Evolutionary conservation across 2,329 filamentous ascomycete species (phyloP).

Genomic region (Cryoendolithus antarcticus): DNA sequence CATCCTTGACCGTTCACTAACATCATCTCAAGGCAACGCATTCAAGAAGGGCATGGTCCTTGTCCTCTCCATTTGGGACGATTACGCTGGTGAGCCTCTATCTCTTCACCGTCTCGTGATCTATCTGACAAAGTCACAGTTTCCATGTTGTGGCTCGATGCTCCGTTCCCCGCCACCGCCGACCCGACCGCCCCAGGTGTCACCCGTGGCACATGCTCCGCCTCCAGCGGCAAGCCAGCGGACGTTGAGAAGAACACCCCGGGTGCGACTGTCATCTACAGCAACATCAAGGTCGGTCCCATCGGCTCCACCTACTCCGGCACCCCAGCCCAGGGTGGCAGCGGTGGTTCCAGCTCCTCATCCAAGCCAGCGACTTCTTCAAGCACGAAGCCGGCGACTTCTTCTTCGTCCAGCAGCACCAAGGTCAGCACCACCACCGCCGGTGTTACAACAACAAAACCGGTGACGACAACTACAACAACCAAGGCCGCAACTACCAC

Average conservation of each 20-base stretch:
- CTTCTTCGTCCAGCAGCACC: background rate
- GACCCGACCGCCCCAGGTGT: constrained; percentile 22
- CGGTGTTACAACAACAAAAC: background rate
- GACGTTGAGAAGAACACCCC: constrained; percentile 37
- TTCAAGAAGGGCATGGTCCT: constrained; percentile 50
- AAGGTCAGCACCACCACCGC: constrained; percentile 1
- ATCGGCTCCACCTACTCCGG: constrained; percentile 39
- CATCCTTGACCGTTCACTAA: background rate
- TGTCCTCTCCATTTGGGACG: constrained; percentile 54
- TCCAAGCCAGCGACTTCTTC: constrained; percentile 1
- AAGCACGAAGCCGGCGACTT: constrained; percentile 1
- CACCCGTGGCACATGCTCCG: constrained; percentile 41
- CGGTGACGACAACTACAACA: constrained; percentile 2
- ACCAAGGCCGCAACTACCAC: constrained; percentile 2
- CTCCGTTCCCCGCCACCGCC: constrained; percentile 14
- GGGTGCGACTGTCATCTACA: constrained; percentile 41
- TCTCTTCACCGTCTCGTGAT: background rate
- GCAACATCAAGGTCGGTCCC: constrained; percentile 49
- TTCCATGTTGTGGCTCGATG: constrained; percentile 65
- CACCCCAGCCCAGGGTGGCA: constrained; percentile 1
- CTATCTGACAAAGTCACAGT: constrained; percentile 15
- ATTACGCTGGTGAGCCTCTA: constrained; percentile 37
- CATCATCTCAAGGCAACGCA: constrained; percentile 41
- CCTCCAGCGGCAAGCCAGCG: constrained; percentile 40
- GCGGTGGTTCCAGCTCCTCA: background rate